These are phyloP conservation scores for Monosporozyma yasuniensis DNA, from an alignment of 805 yeast species.

Conservation along the genomic window DNA sequence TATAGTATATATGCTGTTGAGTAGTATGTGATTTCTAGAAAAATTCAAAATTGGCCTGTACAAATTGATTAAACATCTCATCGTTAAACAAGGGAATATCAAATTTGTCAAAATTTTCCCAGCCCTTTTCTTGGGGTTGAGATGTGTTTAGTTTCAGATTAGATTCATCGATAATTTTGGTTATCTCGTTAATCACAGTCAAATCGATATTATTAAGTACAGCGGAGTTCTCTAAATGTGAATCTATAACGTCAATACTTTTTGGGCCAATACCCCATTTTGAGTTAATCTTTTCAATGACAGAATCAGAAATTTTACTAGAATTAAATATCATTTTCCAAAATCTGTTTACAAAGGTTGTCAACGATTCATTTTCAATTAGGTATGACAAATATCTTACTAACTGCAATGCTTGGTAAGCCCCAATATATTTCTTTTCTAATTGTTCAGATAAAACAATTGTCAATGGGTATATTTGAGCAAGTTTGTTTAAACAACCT, in stretches of 20 bases:
- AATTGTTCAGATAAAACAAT: not conserved
- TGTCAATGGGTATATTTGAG: not conserved
- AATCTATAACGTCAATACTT: constrained; percentile 5
- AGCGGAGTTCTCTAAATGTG: constrained; percentile 9
- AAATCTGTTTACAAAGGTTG: constrained; percentile 6
- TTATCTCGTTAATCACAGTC: not conserved
- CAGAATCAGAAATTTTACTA: constrained; percentile 6
- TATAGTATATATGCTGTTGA: no score
- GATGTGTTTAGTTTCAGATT: not conserved
- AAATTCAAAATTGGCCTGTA: constrained; percentile 11
- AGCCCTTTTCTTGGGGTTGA: no score
- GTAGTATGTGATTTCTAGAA: constrained; percentile 2
- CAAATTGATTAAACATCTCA: constrained; percentile 9
- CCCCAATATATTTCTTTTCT: constrained; percentile 8
- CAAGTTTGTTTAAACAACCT: not conserved
- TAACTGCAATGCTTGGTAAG: constrained; percentile 9
- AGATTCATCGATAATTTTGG: constrained; percentile 1
- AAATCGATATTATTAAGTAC: constrained; percentile 3
- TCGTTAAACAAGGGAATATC: not conserved
- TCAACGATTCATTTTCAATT: constrained; percentile 7
- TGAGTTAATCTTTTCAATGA: constrained; percentile 8
- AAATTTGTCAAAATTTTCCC: not conserved
- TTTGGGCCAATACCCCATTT: constrained; percentile 18
- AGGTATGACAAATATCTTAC: constrained; percentile 12
- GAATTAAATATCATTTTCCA: constrained; percentile 9